These are phyloP conservation scores for Backusella macrospora DNA, from an alignment of 192 early-diverging fungal genomes.

Conservation along the genomic window DNA sequence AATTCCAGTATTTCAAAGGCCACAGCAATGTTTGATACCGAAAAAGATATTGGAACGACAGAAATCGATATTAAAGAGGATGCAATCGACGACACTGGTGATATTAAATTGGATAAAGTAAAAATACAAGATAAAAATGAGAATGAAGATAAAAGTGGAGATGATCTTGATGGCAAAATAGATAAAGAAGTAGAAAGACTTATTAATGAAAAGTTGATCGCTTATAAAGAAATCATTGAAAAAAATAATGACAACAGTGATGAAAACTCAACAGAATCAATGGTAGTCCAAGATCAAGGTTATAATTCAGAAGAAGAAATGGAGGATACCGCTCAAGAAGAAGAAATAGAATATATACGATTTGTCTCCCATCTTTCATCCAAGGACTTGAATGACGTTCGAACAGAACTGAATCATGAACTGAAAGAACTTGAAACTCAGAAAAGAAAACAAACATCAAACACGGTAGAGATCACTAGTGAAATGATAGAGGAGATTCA, in stretches of 20 bases:
- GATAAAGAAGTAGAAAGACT: not conserved
- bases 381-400: slow-evolving; percentile 45
- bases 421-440: slow-evolving; percentile 52
- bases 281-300: not conserved
- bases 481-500: slow-evolving; percentile 77
- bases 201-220: not conserved
- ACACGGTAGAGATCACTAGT: slow-evolving; percentile 65
- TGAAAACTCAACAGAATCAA: not conserved
- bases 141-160: not conserved
- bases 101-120: not conserved
- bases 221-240: not conserved
- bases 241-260: not conserved
- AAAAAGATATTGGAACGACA: not conserved
- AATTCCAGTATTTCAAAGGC: not conserved
- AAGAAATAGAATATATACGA: slow-evolving; percentile 67
- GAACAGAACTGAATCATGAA: slow-evolving; percentile 53
- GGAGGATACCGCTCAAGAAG: slow-evolving; percentile 26
- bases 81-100: not conserved
- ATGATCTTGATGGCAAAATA: not conserved
- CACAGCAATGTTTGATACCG: not conserved
- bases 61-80: not conserved
- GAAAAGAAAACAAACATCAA: slow-evolving; percentile 57
- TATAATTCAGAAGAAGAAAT: slow-evolving; percentile 41
- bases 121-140: not conserved
- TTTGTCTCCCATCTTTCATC: slow-evolving; percentile 58